Conservation (phyloP, 2,329 filamentous ascomycete species). For the Neofusicoccum cordaticola region DNA sequence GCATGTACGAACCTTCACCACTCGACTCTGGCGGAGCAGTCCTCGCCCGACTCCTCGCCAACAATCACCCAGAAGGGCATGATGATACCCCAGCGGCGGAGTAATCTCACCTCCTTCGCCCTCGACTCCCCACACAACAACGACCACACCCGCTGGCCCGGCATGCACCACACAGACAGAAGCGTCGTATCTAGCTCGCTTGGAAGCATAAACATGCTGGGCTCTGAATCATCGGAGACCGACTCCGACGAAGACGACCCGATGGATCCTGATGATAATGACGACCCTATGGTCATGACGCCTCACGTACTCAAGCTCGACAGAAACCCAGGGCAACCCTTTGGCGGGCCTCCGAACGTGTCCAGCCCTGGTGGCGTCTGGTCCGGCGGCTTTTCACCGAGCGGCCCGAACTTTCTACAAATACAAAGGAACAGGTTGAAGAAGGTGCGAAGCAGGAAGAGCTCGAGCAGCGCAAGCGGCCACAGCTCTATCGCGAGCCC, state of each 20-base stretch:
- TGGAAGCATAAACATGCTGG: slow-evolving; percentile 75
- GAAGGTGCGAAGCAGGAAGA: slow-evolving; percentile 60
- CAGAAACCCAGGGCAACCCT: slow-evolving; percentile 47
- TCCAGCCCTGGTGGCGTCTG: slow-evolving; percentile 60
- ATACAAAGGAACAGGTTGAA: slow-evolving; percentile 65
- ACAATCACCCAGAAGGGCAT: slow-evolving; percentile 70
- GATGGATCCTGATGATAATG: slow-evolving; percentile 48
- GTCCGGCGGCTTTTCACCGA: slow-evolving; percentile 61
- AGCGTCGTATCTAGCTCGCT: slow-evolving; percentile 66
- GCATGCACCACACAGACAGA: slow-evolving; percentile 56
- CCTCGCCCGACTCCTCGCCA: slow-evolving; percentile 86
- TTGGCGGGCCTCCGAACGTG: slow-evolving; percentile 31
- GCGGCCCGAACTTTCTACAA: slow-evolving; percentile 75
- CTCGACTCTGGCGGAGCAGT: slow-evolving; percentile 84
- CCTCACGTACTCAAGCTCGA: slow-evolving; percentile 68
- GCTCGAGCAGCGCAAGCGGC: slow-evolving; percentile 67
- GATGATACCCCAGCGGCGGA: slow-evolving; percentile 56
- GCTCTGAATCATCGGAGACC: slow-evolving; percentile 72
- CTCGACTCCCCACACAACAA: slow-evolving; percentile 64
- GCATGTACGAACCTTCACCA: slow-evolving; percentile 94
- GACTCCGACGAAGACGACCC: slow-evolving; percentile 58
- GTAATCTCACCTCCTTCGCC: slow-evolving; percentile 35
- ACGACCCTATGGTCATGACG: slow-evolving; percentile 76
- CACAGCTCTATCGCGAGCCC: slow-evolving; percentile 66
- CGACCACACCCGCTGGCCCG: slow-evolving; percentile 60